Evolutionary conservation across 306 rosid species (phyloP), one percentile per base, ranked within the genome.

Genomic region (Cicer chorassanicum): DNA sequence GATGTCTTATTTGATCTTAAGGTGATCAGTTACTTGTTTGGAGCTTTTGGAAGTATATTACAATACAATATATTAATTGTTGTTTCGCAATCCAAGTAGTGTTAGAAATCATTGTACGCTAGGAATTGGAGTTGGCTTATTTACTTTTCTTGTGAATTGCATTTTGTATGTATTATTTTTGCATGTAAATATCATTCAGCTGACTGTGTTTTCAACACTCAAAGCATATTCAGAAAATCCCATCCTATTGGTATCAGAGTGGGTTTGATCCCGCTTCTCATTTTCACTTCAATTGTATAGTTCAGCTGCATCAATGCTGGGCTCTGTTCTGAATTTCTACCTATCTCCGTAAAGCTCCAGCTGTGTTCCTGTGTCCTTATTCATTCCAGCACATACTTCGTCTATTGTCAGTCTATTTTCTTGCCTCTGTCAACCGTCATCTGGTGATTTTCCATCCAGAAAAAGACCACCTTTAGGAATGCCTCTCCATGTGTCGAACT

Each of bases 1-100:
- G 77, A 68, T 72, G 77, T 42, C 46, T 38, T 18, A 8, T 62
- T 61, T 79, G 73, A 60, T 60, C 43, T 11, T 60, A 77, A 29
- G 29, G 56, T 53, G 48, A 6, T 60, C 65, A 60, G 65, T 62
- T 8, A 38, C 46, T 38, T 62, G 68, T 36, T 36, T 36, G 46
- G 24, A 36, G 14, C 21, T 39, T 46, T 6, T 65, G 10, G 34
- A 65, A 18, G 36, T 29, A 29, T 29, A 29, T 29, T 29, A 29
- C 36, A 29, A 43, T 18, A 18, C 1, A 65, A 42, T 14, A 65
- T 42, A 2, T 42, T 44, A 43, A 18, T 42, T 65, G 10, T 18
- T 65, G 7, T 65, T 65, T 51, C 53, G 41, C 18, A 39, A 13
- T 62, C 48, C 68, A 62, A 38, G 68, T 62, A 62, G 12, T 14